Base-by-base conservation (phyloP, 2,329 filamentous ascomycete genomes). In the Graphilbum fragrans region DNA sequence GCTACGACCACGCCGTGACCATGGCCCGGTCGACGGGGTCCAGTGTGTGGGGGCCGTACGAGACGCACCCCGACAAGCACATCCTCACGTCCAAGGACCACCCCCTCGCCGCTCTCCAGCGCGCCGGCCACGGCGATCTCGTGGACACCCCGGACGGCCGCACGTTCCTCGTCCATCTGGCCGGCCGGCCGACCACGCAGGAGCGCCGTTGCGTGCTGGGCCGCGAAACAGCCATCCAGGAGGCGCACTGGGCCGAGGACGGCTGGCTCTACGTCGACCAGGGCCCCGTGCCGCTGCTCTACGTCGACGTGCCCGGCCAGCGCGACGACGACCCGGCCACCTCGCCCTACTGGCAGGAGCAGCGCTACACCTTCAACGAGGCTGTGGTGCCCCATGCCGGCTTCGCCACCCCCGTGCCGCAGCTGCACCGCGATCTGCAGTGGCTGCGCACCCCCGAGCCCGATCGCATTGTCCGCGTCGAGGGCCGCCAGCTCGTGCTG, bases 251-350 rank as follows among this genome's bases (percentile, higher is more conserved):
- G 76, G 58, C 50, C 0, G 59, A 70, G 11, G 72, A 79, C 36
- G 74, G 74, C 50, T 80, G 76, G 76, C 61, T 78, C 4, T 77
- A 77, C 45, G 61, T 79, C 35, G 77, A 77, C 54, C 60, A 70
- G 41, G 74, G 74, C 0, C 72, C 72, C 0, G 61, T 72, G 10
- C 72, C 72, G 1, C 71, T 66, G 1, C 58, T 79, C 3, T 55
- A 60, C 40, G 69, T 76, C 23, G 66, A 74, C 12, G 54, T 75
- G 0, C 70, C 67, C 0, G 70, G 59, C 1, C 53, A 52, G 0
- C 59, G 63, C n/a, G 62, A 74, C 42, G 70, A 74, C 41, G 31
- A 36, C 36, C 18, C 21, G 20, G 35, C 35, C 29, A 41, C 44
- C 12, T 51, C 49, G 0, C 44, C 47, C 5, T 75, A 74, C 56